A percentile compares a stretch with the other conserved stretches of the same genome.
These are phyloP conservation scores for Penicillium malachiteum DNA, from an alignment of 495 filamentous ascomycete species.

Conservation along the genomic window DNA sequence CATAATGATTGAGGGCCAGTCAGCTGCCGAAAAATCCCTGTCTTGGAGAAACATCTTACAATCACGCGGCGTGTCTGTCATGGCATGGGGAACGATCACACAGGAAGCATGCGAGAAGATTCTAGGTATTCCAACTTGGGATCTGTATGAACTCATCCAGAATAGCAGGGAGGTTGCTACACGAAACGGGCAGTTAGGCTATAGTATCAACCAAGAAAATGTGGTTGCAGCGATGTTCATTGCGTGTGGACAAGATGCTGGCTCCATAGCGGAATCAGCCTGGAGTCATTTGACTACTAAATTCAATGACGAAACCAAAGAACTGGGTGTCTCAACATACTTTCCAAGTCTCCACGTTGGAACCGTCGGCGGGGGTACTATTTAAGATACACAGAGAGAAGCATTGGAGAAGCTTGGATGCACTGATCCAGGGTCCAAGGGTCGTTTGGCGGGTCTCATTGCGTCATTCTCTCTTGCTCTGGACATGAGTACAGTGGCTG, in stretches of 20 bases:
- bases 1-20: constrained; percentile 8
- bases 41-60: constrained; percentile 15
- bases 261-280: constrained; percentile 7
- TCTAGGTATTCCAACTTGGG: constrained; percentile 3
- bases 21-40: constrained; percentile 10
- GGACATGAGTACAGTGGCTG: constrained; percentile 12
- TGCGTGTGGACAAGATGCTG: constrained; percentile 17
- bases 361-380: constrained; percentile 13
- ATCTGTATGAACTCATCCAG: constrained; percentile 1
- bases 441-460: constrained; percentile 14
- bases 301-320: constrained; percentile 4
- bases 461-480: constrained; percentile 16
- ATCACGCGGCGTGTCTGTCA: constrained; percentile 12
- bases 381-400: constrained; percentile 12
- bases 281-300: constrained; percentile 14
- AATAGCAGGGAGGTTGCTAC: constrained; percentile 10
- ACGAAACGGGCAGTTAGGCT: constrained; percentile 13
- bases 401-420: constrained; percentile 12
- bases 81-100: constrained; percentile 13
- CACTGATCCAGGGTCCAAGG: constrained; percentile 7
- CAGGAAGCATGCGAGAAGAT: constrained; percentile 3
- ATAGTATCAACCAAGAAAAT: constrained; percentile 12
- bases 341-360: constrained; percentile 13
- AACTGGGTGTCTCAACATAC: constrained; percentile 7
- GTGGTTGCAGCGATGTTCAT: constrained; percentile 15